phyloP scores from a whole-genome alignment of 1,139 yeast species.

The Yamadazyma aaseri region DNA sequence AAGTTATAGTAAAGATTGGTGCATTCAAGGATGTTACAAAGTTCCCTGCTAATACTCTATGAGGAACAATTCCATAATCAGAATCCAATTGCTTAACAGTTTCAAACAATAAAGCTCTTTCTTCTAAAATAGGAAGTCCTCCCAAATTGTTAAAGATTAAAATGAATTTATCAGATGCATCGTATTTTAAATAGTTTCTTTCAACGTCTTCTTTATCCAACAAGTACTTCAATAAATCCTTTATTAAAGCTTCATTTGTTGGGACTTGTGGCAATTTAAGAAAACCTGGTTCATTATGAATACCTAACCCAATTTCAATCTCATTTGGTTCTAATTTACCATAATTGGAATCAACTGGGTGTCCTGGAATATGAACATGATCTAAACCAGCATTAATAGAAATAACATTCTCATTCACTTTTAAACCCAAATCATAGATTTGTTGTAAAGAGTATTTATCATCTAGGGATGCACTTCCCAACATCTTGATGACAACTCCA shows the following conservation, averaged over 20 bases:
- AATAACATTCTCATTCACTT: slow-evolving; percentile 37
- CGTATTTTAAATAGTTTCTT: slow-evolving; percentile 44
- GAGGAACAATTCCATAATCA: slow-evolving; percentile 35
- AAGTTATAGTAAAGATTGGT: slow-evolving; percentile 49
- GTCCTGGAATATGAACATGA: slow-evolving; percentile 52
- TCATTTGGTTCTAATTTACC: slow-evolving; percentile 35
- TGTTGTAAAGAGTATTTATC: slow-evolving; percentile 31
- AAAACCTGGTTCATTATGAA: slow-evolving; percentile 56
- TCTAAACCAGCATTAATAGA: slow-evolving; percentile 52
- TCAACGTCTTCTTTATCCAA: slow-evolving; percentile 37
- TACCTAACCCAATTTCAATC: slow-evolving; percentile 52
- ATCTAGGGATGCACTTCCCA: slow-evolving; percentile 45
- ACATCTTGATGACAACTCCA: slow-evolving; percentile 40
- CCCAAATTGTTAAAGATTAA: slow-evolving; percentile 52
- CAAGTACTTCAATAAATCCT: slow-evolving; percentile 33
- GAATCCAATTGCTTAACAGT: slow-evolving; percentile 30
- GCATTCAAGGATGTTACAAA: slow-evolving; percentile 54
- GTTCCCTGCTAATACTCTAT: slow-evolving; percentile 44
- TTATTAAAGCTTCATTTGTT: slow-evolving; percentile 37
- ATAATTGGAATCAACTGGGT: slow-evolving; percentile 24
- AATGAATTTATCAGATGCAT: slow-evolving; percentile 34
- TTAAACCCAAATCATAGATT: slow-evolving; percentile 35
- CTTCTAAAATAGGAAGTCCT: slow-evolving; percentile 50
- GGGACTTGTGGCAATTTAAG: slow-evolving; percentile 40
- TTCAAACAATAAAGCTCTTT: slow-evolving; percentile 20